Base-by-base conservation (phyloP, 1,284 basidiomycete species). In the Cutaneotrichosporon cavernicola region DNA sequence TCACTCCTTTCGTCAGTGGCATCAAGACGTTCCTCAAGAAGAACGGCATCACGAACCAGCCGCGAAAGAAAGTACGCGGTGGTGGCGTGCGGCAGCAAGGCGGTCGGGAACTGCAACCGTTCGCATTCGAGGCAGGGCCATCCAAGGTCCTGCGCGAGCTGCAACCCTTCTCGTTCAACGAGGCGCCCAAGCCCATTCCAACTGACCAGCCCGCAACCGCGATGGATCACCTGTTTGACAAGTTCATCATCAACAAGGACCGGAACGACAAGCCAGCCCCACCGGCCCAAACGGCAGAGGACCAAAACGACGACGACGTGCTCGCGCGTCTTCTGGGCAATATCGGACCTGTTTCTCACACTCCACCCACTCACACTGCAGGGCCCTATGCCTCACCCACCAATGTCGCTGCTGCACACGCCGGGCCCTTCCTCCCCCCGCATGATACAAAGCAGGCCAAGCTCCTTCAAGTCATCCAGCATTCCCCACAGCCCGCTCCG, bases 1-100 rank as follows among this genome's bases (percentile, higher is more conserved):
- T 99, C 58, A 89, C 92, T 2, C 96, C 96, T 1, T 98, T 99
- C 82, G 92, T 98, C 65, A 86, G 84, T 91, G 75, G 75, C 2
- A 66, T 79, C n/a, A 78, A 77, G 61, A 65, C 67, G 52, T 77
- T 75, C 74, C 65, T 79, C 10, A 56, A 59, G 32, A 72, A 70
- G 26, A 65, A 73, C 36, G 74, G 73, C 10, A 67, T 72, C 57
- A 70, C 73, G 4, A 43, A 72, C 58, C 68, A 60, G 18, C 46
- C 61, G 46, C 60, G 60, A 6, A 11, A 7, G 30, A 31, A 53
- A 30, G 47, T 21, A 18, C 55, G 38, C 26, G 36, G 55, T 4
- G 22, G n/a, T 10, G 57, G 31, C 6, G 40, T 32, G 5, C 52
- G 22, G 30, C 43, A 58, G 49, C 58, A 58, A 59, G 53, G 58